Evolutionary conservation across 2,329 filamentous ascomycete genomes (phyloP).

Genomic region (Ceratocystis alfenasii): DNA sequence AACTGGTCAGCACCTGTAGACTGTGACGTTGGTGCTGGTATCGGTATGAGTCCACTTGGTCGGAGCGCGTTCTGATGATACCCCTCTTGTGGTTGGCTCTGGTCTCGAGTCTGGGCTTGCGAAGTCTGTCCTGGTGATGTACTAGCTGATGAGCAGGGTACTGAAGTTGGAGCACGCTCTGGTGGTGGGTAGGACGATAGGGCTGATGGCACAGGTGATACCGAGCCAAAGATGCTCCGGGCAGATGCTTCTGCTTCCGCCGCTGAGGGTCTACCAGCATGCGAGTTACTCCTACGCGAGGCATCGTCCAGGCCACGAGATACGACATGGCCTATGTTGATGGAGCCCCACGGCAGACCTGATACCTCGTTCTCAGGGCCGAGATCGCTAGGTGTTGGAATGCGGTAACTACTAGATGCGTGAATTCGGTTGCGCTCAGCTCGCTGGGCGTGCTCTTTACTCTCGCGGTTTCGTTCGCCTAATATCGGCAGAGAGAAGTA

Average conservation of each 20-base stretch:
- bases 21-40: background rate
- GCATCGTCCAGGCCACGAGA: slow-evolving; percentile 40
- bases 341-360: slow-evolving; percentile 60
- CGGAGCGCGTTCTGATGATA: background rate
- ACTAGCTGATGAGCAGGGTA: too few species aligned
- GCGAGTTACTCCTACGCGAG: slow-evolving; percentile 34
- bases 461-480: slow-evolving; percentile 60
- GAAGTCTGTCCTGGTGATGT: background rate
- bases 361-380: slow-evolving; percentile 40
- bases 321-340: slow-evolving; percentile 48
- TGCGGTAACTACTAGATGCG: slow-evolving; percentile 52
- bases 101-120: background rate
- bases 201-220: background rate
- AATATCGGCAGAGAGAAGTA: background rate
- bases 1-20: background rate
- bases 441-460: slow-evolving; percentile 53
- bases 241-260: slow-evolving; percentile 14
- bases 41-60: background rate
- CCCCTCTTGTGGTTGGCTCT: background rate
- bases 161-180: too few species aligned
- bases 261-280: slow-evolving; percentile 24
- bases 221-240: background rate
- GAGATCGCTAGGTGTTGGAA: slow-evolving; percentile 47
- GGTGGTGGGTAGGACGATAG: too few species aligned
- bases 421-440: slow-evolving; percentile 51